Evolutionary conservation across 139 green algal genomes (phyloP).

Genomic region (Chlorella sp.): DNA sequence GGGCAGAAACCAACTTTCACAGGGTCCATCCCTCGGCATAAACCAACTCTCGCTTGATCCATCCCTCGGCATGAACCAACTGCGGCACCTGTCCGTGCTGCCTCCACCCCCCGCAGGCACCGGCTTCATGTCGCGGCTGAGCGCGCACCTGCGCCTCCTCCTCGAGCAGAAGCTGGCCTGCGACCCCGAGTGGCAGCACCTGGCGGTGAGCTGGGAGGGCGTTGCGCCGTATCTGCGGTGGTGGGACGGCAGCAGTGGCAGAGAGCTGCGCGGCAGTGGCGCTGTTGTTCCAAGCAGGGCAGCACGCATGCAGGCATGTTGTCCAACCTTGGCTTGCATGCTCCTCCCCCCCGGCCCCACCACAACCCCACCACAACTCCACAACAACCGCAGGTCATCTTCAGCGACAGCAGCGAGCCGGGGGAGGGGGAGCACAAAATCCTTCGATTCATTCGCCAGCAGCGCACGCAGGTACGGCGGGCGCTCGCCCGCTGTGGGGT

Average conservation of each 20-base stretch:
- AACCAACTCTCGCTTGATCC: neutral
- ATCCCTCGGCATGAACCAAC: neutral
- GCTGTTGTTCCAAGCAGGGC: too few species aligned
- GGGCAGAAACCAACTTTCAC: too few species aligned
- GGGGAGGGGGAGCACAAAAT: conserved; percentile 86
- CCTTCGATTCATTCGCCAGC: conserved; percentile 57
- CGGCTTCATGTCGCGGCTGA: conserved; percentile 79
- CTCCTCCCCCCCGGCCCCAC: too few species aligned
- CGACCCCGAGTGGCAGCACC: conserved; percentile 63
- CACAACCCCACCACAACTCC: neutral
- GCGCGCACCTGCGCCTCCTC: conserved; percentile 68
- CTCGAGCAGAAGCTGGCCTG: conserved; percentile 60
- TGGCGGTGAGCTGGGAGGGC: conserved; percentile 54
- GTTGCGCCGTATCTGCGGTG: too few species aligned
- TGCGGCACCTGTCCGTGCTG: neutral
- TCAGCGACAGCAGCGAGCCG: conserved; percentile 76
- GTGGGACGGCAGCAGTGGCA: neutral
- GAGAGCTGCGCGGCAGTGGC: neutral
- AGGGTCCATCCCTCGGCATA: too few species aligned
- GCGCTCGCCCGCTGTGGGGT: too few species aligned
- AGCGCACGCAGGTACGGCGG: conserved; percentile 41
- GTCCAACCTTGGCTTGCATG: too few species aligned
- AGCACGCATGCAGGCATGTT: too few species aligned
- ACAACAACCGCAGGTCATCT: conserved; percentile 55
- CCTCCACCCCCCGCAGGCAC: conserved; percentile 50